Percentiles rank a stretch among this genome's conserved stretches.
Conservation (phyloP, 768 basidiomycete species). For the Candolleomyces efflorescens region DNA sequence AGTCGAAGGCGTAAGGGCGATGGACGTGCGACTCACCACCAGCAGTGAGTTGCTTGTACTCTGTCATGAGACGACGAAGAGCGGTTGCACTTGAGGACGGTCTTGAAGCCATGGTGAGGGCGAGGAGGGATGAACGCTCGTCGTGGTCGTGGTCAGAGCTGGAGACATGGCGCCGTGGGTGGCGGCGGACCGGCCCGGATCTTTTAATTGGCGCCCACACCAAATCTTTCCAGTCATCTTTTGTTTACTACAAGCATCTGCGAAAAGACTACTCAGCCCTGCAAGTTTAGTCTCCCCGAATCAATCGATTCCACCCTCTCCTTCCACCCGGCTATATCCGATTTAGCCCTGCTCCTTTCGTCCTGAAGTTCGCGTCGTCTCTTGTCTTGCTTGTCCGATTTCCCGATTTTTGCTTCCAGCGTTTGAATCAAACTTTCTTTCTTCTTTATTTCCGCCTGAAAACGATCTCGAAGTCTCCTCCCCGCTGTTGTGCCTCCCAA, state of each 20-base stretch:
- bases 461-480: not conserved
- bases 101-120: conserved; percentile 38
- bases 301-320: too few relatives aligned
- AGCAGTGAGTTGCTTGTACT: conserved; percentile 82
- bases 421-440: not conserved
- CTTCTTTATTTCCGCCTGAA: not conserved
- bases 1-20: not conserved
- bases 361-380: not conserved
- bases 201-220: not conserved
- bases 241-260: too few relatives aligned
- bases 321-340: not conserved
- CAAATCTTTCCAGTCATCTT: too few relatives aligned
- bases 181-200: not conserved
- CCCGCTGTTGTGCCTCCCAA: not conserved
- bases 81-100: conserved; percentile 63
- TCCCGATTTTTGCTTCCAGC: not conserved
- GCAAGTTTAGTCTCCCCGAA: too few relatives aligned
- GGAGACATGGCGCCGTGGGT: not conserved
- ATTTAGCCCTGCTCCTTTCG: not conserved
- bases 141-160: not conserved
- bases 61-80: conserved; percentile 84
- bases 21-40: conserved; percentile 44
- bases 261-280: too few relatives aligned
- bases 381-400: not conserved
- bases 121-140: not conserved